Base-by-base conservation (phyloP, 345 rosid genomes). In the Eucalyptus brandiana region DNA sequence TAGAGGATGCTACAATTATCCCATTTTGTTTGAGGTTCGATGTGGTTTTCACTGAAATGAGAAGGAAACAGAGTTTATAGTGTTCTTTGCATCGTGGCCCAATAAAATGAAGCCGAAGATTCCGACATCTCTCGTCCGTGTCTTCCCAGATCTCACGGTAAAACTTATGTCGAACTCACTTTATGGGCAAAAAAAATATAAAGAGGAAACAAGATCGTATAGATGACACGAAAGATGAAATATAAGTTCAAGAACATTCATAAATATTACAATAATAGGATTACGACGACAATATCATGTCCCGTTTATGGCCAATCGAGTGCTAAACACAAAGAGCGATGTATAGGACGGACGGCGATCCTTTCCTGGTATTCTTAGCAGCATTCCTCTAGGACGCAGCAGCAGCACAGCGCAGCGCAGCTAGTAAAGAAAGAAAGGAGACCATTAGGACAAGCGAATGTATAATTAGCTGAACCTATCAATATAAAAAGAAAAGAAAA, bases 351-450 rank as follows among this genome's bases (percentile, higher is more conserved):
- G 83, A 5, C 83, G 28, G 47, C 45, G 83, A 40, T 76, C 30
- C 83, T 76, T 37, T 21, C 83, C 47, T 2, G 83, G 45, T 7
- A 76, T 76, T 37, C 83, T 5, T 76, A 76, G 83, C 26, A 76
- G 83, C 83, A 76, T 12, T 40, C 44, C 26, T 76, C 83, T 26
- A 76, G 83, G 16, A 76, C 83, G 83, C 83, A 76, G 28, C 47
- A 40, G 42, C 83, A 76, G 47, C 83, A 76, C 83, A 76, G 28
- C 47, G 93, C 95, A 81, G 97, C 97, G 88, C 96, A 95, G 87
- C 98, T 76, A 7, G 80, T 18, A 18, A 34, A 34, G 44, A 40
- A 40, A 72, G 44, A 42, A 40, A 6, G 47, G 45, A 4, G 16
- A 76, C 28, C 2, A 76, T 76, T 76, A 76, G 30, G 83, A 40